Evolutionary conservation across 2,329 filamentous ascomycete species (phyloP), one percentile per base, ranked within the genome.

Genomic region (Ascochyta lentis): DNA sequence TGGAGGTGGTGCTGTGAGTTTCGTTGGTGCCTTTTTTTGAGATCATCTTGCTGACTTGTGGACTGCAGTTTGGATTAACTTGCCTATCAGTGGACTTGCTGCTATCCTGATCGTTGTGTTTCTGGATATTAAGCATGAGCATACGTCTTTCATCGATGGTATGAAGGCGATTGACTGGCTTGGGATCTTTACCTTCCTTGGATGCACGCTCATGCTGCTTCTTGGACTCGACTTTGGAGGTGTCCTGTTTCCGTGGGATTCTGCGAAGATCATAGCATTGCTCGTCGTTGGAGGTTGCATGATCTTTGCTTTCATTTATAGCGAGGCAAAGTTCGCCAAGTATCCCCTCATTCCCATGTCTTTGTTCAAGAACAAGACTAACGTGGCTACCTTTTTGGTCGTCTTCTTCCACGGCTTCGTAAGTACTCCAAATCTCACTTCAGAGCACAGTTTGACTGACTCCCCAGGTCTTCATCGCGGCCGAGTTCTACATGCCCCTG

Each of bases 401-500:
- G 73, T 73, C 3, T 81, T 80, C 63, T 73, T 76, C 15, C 81
- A 84, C 61, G 77, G 78, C 13, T 81, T 82, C 60, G 80, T 76
- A 68, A 52, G 74, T 67, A n/a, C 22, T 38, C 23, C 23, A 12
- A 13, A 29, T 27, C n/a, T 12, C 24, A 4, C 7, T 1, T 1
- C 26, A 12, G 22, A 31, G n/a, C 5, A 15, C 34, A 31, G 42
- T 26, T 23, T 43, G 35, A 6, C 34, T 38, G 38, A 33, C 16
- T 15, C 6, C 44, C 3, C 39, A 69, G 65, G 64, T 71, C 15
- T 73, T 74, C 58, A 74, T 89, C 37, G 84, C 82, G 0, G 81
- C 81, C 1, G 84, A 86, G 45, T 92, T 90, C 73, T 92, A 89
- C 65, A 78, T 92, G 24, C 90, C 90, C 0, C 79, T 92, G 0